These are phyloP conservation scores for Spergularia marina DNA, from an alignment of 148 eudicot genomes.

Conservation along the genomic window DNA sequence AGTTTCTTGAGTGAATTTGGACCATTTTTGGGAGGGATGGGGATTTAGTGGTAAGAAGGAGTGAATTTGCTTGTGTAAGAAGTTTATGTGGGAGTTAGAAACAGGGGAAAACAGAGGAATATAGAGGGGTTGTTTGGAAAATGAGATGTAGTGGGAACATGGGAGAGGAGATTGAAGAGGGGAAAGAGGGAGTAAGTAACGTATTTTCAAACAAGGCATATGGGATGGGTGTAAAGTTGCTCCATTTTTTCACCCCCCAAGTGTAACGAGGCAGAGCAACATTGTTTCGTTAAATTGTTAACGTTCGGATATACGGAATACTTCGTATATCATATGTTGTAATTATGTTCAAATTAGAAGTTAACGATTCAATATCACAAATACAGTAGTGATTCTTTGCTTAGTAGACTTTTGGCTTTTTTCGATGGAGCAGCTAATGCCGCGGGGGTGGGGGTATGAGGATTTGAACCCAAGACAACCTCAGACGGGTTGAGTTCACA, in stretches of 20 bases:
- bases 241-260: background rate
- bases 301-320: no score
- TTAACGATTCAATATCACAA: no score
- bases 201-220: conserved; percentile 24
- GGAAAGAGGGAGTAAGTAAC: conserved; percentile 7
- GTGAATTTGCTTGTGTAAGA: background rate
- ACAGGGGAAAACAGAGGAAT: conserved; percentile 12
- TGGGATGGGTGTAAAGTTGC: conserved; percentile 17
- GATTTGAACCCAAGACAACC: conserved; percentile 3
- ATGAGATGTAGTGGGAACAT: conserved; percentile 33
- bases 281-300: no score
- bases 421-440: no score
- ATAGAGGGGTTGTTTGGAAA: conserved; percentile 15
- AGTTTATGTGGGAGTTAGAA: background rate
- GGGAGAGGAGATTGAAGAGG: conserved; percentile 11
- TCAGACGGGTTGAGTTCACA: no score
- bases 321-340: no score
- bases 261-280: background rate
- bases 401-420: no score
- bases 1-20: background rate
- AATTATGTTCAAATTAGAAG: no score
- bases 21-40: conserved; percentile 8
- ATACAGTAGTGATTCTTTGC: no score
- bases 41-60: background rate
- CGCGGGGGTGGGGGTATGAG: background rate